Conservation (phyloP, 2,329 filamentous ascomycete species). For the Delphinella strobiligena region DNA sequence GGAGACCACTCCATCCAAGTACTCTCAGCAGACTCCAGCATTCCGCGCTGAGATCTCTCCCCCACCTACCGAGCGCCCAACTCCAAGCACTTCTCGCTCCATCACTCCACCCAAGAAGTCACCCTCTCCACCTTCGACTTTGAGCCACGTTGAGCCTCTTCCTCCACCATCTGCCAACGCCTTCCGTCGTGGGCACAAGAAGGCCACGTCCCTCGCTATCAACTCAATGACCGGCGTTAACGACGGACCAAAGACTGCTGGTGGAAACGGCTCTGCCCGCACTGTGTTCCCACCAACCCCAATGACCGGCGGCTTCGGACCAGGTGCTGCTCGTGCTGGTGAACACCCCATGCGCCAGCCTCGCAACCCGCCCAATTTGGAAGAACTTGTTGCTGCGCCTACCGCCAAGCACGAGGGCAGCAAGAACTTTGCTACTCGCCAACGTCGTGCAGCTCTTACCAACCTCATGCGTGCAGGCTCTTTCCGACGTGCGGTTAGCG, state of each 20-base stretch:
- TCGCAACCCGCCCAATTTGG: constrained; percentile 78
- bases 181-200: constrained; percentile 88
- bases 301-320: constrained; percentile 74
- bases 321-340: constrained; percentile 82
- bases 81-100: constrained; percentile 45
- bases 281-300: constrained; percentile 61
- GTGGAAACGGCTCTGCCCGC: constrained; percentile 32
- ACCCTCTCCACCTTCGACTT: constrained; percentile 47
- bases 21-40: constrained; percentile 33
- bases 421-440: constrained; percentile 90
- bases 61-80: constrained; percentile 45
- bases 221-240: constrained; percentile 42
- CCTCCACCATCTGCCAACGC: constrained; percentile 82
- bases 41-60: constrained; percentile 76
- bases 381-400: constrained; percentile 80
- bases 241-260: constrained; percentile 52
- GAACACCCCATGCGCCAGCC: constrained; percentile 92
- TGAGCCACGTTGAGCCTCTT: constrained; percentile 56
- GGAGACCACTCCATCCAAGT: constrained; percentile 13
- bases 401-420: constrained; percentile 90
- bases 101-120: constrained; percentile 50
- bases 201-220: constrained; percentile 53
- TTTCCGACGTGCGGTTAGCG: constrained; percentile 62
- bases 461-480: constrained; percentile 84
- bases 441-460: constrained; percentile 81